Conservation (phyloP, 495 filamentous ascomycete genomes). For the Penicillium goetzii region DNA sequence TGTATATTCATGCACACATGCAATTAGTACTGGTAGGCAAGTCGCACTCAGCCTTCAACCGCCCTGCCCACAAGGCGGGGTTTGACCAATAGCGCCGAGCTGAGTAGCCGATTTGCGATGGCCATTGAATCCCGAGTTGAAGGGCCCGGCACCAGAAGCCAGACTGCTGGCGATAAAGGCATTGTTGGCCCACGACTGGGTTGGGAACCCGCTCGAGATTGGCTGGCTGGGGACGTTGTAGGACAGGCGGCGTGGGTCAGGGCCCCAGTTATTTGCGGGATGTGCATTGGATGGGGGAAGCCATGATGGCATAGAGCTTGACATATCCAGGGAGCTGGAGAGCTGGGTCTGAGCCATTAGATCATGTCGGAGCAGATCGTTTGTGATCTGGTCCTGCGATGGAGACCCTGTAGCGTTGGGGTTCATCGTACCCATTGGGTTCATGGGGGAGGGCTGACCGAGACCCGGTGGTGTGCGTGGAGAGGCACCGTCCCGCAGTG, state of each 20-base stretch:
- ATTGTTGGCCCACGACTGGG: slow-evolving; percentile 47
- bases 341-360: slow-evolving; percentile 35
- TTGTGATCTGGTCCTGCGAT: slow-evolving; percentile 34
- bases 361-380: slow-evolving; percentile 38
- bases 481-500: slow-evolving; percentile 37
- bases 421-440: slow-evolving; percentile 21
- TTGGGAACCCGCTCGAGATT: slow-evolving; percentile 35
- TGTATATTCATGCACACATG: slow-evolving; percentile 4
- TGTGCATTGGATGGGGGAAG: slow-evolving; percentile 30
- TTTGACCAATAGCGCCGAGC: slow-evolving; percentile 51
- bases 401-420: slow-evolving; percentile 16
- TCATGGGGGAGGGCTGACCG: slow-evolving; percentile 30
- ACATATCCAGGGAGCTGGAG: slow-evolving; percentile 27
- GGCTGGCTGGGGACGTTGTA: slow-evolving; percentile 37
- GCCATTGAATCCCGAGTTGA: slow-evolving; percentile 31
- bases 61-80: slow-evolving; percentile 52
- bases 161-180: slow-evolving; percentile 48
- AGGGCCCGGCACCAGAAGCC: slow-evolving; percentile 31
- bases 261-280: slow-evolving; percentile 34
- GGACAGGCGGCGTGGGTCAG: slow-evolving; percentile 25
- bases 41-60: slow-evolving; percentile 32
- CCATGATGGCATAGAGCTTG: slow-evolving; percentile 34
- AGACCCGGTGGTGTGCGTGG: slow-evolving; percentile 43
- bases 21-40: not conserved
- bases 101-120: slow-evolving; percentile 39